These are phyloP conservation scores for Filobasidium floriforme DNA, from an alignment of 768 basidiomycete genomes.

Conservation along the genomic window DNA sequence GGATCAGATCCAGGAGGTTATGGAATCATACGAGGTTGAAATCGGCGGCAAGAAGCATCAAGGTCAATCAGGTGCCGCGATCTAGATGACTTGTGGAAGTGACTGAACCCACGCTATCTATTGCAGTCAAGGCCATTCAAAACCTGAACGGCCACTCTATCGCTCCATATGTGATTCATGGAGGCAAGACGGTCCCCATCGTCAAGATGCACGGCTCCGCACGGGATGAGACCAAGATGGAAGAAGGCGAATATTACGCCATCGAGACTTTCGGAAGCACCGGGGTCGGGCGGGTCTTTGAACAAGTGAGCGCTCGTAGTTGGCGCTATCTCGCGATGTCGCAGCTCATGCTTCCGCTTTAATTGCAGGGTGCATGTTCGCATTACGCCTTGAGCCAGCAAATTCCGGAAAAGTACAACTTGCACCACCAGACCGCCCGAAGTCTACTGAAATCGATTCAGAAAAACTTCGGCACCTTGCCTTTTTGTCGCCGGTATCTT, in stretches of 20 bases:
- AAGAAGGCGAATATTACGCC: slow-evolving; percentile 97
- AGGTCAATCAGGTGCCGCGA: slow-evolving; percentile 49
- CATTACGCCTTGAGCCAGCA: slow-evolving; percentile 62
- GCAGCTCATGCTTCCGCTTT: neutral
- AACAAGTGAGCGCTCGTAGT: slow-evolving; percentile 53
- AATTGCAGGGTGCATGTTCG: slow-evolving; percentile 72
- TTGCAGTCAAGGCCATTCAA: slow-evolving; percentile 77
- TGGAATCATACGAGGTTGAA: slow-evolving; percentile 97
- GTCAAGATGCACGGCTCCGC: slow-evolving; percentile 61
- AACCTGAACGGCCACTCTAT: slow-evolving; percentile 95
- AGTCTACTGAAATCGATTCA: slow-evolving; percentile 78
- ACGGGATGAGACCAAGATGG: slow-evolving; percentile 85
- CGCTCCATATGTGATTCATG: slow-evolving; percentile 82
- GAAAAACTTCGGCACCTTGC: slow-evolving; percentile 86
- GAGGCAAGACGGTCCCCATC: slow-evolving; percentile 78
- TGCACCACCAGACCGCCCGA: slow-evolving; percentile 76
- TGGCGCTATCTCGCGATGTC: neutral
- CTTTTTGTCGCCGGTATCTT: slow-evolving; percentile 90
- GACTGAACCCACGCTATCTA: neutral
- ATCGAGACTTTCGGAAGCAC: slow-evolving; percentile 99
- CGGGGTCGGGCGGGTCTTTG: slow-evolving; percentile 77
- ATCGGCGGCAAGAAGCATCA: slow-evolving; percentile 74
- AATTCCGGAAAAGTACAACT: slow-evolving; percentile 38
- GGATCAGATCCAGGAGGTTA: slow-evolving; percentile 88
- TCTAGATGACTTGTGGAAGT: neutral